Percentiles rank a stretch among this genome's conserved stretches.
Evolutionary conservation across 2,329 filamentous ascomycete genomes (phyloP).

Genomic region (Alternaria panax): DNA sequence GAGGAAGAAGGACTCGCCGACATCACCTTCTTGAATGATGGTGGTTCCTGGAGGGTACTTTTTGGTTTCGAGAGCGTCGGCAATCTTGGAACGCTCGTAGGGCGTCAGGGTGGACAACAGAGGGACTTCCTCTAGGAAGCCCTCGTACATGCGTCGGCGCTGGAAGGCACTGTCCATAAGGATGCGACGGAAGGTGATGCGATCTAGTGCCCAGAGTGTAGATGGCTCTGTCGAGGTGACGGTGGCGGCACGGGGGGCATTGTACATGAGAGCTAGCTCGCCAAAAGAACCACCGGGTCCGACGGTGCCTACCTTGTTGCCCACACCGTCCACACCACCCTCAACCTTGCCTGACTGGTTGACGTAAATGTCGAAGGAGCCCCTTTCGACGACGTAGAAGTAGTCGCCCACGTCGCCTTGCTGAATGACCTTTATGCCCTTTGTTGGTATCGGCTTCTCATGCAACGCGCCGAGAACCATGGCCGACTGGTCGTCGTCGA

Average conservation of each 20-base stretch:
- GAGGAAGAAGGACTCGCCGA: conserved; percentile 89
- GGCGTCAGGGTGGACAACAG: conserved; percentile 82
- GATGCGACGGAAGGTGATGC: conserved; percentile 95
- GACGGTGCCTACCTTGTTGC: conserved; percentile 80
- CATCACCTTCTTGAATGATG: conserved; percentile 92
- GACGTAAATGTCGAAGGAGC: conserved; percentile 89
- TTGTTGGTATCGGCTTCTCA: conserved; percentile 94
- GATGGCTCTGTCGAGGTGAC: conserved; percentile 84
- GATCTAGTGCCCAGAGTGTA: conserved; percentile 92
- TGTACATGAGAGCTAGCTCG: conserved; percentile 98
- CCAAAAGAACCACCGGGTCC: conserved; percentile 92
- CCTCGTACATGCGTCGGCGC: conserved; percentile 94
- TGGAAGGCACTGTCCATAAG: conserved; percentile 98
- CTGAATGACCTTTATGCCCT: conserved; percentile 88
- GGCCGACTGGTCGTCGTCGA: conserved; percentile 89
- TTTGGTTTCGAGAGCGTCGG: conserved; percentile 90
- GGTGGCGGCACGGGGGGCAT: conserved; percentile 92
- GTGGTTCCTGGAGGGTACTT: conserved; percentile 81
- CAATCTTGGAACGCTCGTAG: conserved; percentile 97
- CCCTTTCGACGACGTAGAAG: conserved; percentile 96
- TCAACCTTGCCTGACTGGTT: conserved; percentile 79
- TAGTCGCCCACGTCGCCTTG: conserved; percentile 97
- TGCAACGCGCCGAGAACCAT: conserved; percentile 90
- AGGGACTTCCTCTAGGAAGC: conserved; percentile 92
- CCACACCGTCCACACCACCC: conserved; percentile 81